Evolutionary conservation across 805 yeast species (phyloP).

Genomic region (Yarrowia phangngaensis): DNA sequence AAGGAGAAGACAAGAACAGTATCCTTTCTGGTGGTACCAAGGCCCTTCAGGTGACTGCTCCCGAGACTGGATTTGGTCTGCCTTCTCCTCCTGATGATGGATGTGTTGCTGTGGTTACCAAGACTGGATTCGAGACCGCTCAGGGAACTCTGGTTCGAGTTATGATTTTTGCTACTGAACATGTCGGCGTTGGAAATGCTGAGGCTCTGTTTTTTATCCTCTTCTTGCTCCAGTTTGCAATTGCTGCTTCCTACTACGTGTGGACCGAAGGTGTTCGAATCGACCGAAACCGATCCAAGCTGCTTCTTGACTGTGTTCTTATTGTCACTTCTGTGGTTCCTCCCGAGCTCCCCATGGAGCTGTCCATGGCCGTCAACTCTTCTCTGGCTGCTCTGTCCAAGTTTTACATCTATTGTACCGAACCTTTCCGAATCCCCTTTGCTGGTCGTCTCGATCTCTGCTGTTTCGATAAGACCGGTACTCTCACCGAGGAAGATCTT

Average conservation of each 20-base stretch:
- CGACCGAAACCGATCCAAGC: conserved; percentile 93
- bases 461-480: conserved; percentile 98
- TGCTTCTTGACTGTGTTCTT: conserved; percentile 90
- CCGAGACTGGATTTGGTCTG: conserved; percentile 46
- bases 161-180: conserved; percentile 94
- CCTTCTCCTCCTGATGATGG: conserved; percentile 85
- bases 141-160: conserved; percentile 97
- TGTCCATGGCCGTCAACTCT: conserved; percentile 95
- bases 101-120: conserved; percentile 82
- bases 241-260: conserved; percentile 95
- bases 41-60: conserved; percentile 79
- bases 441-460: conserved; percentile 98
- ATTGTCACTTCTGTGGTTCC: conserved; percentile 97
- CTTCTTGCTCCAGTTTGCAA: conserved; percentile 83
- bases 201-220: conserved; percentile 91
- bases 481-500: conserved; percentile 93
- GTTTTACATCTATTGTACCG: conserved; percentile 90
- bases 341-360: conserved; percentile 98
- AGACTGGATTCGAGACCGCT: conserved; percentile 97
- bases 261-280: conserved; percentile 96
- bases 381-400: conserved; percentile 85
- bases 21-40: conserved; percentile 93
- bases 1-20: conserved; percentile 85
- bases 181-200: conserved; percentile 91
- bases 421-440: conserved; percentile 94